Conservation (phyloP, 176 grass and related monocot genomes). For the Musa beccarii region DNA sequence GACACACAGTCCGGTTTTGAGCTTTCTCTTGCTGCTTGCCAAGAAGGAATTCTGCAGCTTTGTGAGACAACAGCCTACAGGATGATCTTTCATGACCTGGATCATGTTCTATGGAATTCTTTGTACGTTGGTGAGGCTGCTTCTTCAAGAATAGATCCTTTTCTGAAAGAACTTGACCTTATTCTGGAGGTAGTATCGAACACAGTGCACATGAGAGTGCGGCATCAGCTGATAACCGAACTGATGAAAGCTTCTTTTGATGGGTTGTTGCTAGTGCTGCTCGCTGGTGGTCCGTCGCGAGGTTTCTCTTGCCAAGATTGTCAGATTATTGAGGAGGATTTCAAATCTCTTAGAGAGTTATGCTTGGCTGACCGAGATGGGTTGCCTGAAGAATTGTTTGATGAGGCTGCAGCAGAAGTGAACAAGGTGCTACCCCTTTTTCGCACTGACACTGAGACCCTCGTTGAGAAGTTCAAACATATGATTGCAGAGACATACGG, state of each 20-base stretch:
- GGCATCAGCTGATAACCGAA: constrained; percentile 69
- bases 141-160: constrained; percentile 53
- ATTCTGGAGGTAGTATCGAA: constrained; percentile 66
- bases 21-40: constrained; percentile 58
- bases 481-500: constrained; percentile 49
- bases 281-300: constrained; percentile 74
- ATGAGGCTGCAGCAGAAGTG: constrained; percentile 73
- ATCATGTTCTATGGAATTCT: constrained; percentile 68
- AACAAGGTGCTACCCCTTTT: constrained; percentile 86
- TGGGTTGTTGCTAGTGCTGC: constrained; percentile 83
- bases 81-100: constrained; percentile 72
- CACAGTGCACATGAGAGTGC: constrained; percentile 69
- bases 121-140: constrained; percentile 64
- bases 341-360: constrained; percentile 63
- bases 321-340: constrained; percentile 75
- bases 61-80: constrained; percentile 90
- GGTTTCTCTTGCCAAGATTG: constrained; percentile 56
- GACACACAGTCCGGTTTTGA: constrained; percentile 79
- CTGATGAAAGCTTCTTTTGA: constrained; percentile 97
- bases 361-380: constrained; percentile 92
- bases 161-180: constrained; percentile 80
- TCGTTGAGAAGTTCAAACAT: constrained; percentile 60
- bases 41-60: constrained; percentile 77
- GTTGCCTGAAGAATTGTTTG: constrained; percentile 79
- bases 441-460: constrained; percentile 47